These are phyloP conservation scores for Blastocladiella britannica DNA, from an alignment of 192 early-diverging fungal species.

Conservation along the genomic window DNA sequence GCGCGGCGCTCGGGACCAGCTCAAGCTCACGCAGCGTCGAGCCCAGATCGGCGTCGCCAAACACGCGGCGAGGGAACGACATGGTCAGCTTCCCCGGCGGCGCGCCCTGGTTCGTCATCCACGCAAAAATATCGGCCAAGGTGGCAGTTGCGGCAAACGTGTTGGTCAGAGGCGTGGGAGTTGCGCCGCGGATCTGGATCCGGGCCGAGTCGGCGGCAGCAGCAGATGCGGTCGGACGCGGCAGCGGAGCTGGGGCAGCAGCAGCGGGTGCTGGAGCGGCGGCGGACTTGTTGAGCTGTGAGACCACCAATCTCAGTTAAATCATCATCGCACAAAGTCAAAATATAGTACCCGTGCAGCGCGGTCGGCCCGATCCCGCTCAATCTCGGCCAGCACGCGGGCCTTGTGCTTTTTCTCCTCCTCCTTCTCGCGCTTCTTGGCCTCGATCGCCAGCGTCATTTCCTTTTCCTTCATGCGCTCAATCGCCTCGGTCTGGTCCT, in stretches of 20 bases:
- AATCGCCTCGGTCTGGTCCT: constrained; percentile 30
- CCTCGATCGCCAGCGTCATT: constrained; percentile 32
- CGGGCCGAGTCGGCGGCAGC: constrained; percentile 18
- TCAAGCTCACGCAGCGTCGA: constrained; percentile 42
- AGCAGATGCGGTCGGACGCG: constrained; percentile 10
- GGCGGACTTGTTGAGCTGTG: constrained; percentile 14
- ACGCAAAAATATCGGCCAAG: constrained; percentile 29
- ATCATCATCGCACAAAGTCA: too few species aligned
- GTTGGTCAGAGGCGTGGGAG: constrained; percentile 28
- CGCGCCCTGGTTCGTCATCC: constrained; percentile 14
- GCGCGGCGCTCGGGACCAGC: constrained; percentile 38
- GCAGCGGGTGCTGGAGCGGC: background rate
- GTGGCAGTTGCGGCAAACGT: constrained; percentile 30
- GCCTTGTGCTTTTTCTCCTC: constrained; percentile 36
- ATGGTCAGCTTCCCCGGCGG: constrained; percentile 30
- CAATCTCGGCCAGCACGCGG: constrained; percentile 39
- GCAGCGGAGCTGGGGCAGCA: constrained; percentile 6
- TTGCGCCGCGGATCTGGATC: constrained; percentile 37
- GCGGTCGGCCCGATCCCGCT: constrained; percentile 42
- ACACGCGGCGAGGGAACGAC: constrained; percentile 43
- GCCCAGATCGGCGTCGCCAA: constrained; percentile 22
- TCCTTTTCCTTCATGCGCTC: constrained; percentile 33
- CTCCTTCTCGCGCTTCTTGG: constrained; percentile 38
- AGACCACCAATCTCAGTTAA: too few species aligned
- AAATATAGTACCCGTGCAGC: constrained; percentile 22